Conservation (phyloP, 257 asterid genomes). For the Solanum etuberosum region DNA sequence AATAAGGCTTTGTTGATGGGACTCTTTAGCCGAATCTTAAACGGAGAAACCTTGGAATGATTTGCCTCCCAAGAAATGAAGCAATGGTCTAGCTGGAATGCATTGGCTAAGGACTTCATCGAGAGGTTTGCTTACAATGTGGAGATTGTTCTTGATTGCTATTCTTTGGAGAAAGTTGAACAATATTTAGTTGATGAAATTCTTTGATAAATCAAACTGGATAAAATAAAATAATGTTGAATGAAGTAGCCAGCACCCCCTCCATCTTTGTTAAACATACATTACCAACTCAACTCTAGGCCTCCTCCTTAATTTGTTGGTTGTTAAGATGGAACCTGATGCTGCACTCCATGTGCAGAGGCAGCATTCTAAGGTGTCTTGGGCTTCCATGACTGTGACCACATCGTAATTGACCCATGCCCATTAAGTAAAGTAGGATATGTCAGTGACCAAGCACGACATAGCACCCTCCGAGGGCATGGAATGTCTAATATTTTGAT, state of each 20-base stretch:
- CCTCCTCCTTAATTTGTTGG: background rate
- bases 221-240: background rate
- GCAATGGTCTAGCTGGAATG: too few species aligned
- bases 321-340: background rate
- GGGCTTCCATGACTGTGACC: background rate
- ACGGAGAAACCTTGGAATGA: too few species aligned
- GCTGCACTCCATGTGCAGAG: background rate
- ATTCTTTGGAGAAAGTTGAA: too few species aligned
- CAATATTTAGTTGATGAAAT: background rate
- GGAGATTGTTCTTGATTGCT: too few species aligned
- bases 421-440: background rate
- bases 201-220: background rate
- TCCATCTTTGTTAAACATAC: background rate
- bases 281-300: background rate
- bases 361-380: background rate
- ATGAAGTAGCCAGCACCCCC: background rate
- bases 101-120: too few species aligned
- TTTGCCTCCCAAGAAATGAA: too few species aligned
- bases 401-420: background rate
- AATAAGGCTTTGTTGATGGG: too few species aligned
- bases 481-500: background rate
- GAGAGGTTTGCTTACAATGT: too few species aligned
- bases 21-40: too few species aligned
- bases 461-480: background rate
- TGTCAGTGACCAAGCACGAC: background rate